Base-by-base conservation (phyloP, 2,329 filamentous ascomycete genomes). In the Arthrobotrys pseudoclavata region DNA sequence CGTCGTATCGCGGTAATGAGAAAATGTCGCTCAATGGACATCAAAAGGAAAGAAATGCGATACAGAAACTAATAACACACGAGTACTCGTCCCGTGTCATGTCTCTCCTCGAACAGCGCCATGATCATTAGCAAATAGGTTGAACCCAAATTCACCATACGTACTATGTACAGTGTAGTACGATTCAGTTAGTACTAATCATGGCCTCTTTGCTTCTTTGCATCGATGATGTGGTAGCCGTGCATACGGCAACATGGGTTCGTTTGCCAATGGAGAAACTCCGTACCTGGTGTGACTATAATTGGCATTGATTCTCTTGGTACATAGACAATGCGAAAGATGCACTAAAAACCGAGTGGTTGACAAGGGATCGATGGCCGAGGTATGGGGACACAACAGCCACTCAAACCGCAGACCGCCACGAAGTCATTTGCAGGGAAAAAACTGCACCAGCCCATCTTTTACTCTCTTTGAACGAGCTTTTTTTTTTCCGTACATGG, bases 231-330 rank as follows among this genome's bases (percentile, higher is more conserved):
- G 48, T 57, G 69, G 69, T 72, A 66, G 60, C 20, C 26, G 55
- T 64, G 69, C 69, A 71, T 47, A 45, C 48, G 26, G 48, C 31
- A 50, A 48, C 68, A 71, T 64, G 57, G 68, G 62, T 64, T 48
- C 15, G 60, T 63, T 42, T 57, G 50, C 60, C 40, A 64, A 71
- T 72, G 26, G 47, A 72, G 37, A 64, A 64, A 72, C 60, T 64
- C 50, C 66, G 62, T 68, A 68, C 69, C 69, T 74, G 61, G 69
- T 74, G 69, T 74, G 57, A 74, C 69, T 74, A 74, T 74, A 61
- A 50, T 67, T 74, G 69, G 62, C 22, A 68, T 68, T 45, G 62
- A 55, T 53, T 74, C 22, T 71, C 68, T 64, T 74, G 42, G 34
- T 42, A 45, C 42, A 5, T 18, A 20, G n/a, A 67, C 15, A 42